A percentile compares a stretch with the other conserved stretches of the same genome.
Evolutionary conservation across 1,284 basidiomycete species (phyloP).

Genomic region (Puccinia novopanici): DNA sequence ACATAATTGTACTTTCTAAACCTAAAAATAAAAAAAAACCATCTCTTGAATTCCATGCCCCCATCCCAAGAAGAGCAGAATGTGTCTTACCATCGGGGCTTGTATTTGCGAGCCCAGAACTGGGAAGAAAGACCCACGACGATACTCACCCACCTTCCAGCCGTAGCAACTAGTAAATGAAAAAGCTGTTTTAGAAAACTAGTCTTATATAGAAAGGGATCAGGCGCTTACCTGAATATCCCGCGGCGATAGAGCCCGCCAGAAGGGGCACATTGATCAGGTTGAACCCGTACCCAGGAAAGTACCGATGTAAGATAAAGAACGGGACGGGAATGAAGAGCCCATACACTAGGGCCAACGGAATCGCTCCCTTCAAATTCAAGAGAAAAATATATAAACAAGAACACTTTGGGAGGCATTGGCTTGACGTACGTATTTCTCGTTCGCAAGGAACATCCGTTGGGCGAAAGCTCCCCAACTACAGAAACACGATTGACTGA

Average conservation of each 20-base stretch:
- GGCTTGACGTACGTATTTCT: conserved; percentile 40
- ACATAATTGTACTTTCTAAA: conserved; percentile 47
- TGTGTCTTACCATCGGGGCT: conserved; percentile 31
- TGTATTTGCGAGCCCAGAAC: conserved; percentile 47
- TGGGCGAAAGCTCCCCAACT: conserved; percentile 41
- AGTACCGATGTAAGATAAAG: conserved; percentile 18
- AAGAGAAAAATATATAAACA: neutral
- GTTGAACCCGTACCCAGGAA: neutral
- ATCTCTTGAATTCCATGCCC: neutral
- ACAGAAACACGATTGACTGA: neutral
- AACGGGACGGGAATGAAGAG: conserved; percentile 40
- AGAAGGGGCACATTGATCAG: conserved; percentile 38
- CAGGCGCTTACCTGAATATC: conserved; percentile 5
- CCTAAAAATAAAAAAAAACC: neutral
- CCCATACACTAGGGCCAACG: conserved; percentile 26
- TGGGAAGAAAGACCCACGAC: conserved; percentile 41
- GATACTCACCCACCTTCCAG: conserved; percentile 42
- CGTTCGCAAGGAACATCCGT: conserved; percentile 30
- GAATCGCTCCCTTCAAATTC: conserved; percentile 23
- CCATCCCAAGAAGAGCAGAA: neutral
- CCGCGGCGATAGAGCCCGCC: conserved; percentile 4
- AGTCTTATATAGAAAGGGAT: neutral
- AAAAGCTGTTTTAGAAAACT: neutral
- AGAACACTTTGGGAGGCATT: neutral
- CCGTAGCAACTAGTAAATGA: conserved; percentile 31